These are phyloP conservation scores for Aspergillus oerlinghausenensis DNA, from an alignment of 2,329 filamentous ascomycete species.

Conservation along the genomic window DNA sequence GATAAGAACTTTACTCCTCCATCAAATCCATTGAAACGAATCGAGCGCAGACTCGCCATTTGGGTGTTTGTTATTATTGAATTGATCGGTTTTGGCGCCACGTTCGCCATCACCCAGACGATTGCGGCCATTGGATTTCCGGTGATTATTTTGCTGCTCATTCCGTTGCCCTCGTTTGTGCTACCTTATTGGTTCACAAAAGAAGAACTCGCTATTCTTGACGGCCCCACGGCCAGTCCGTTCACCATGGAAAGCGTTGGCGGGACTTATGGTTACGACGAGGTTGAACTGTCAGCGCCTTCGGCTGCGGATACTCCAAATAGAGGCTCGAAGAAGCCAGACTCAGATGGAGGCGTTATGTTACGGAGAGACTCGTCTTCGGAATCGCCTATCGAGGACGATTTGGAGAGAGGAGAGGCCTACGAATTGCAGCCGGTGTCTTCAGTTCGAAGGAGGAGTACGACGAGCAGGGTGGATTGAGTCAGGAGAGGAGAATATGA, in stretches of 20 bases:
- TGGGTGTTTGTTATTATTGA: constrained; percentile 69
- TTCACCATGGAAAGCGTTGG: constrained; percentile 75
- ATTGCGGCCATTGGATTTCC: constrained; percentile 79
- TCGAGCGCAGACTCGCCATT: constrained; percentile 60
- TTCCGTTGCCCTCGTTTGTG: constrained; percentile 61
- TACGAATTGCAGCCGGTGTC: constrained; percentile 31
- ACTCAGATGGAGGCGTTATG: constrained; percentile 16
- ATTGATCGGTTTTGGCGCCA: constrained; percentile 67
- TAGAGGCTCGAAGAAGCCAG: constrained; percentile 1
- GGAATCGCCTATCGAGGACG: constrained; percentile 33
- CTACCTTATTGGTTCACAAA: constrained; percentile 58
- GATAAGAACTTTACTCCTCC: constrained; percentile 59
- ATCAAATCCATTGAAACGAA: constrained; percentile 55
- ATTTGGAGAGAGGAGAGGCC: constrained; percentile 39
- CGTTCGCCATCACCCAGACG: constrained; percentile 78
- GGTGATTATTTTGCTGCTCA: constrained; percentile 64
- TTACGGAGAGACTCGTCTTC: constrained; percentile 15
- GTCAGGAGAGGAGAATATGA: not conserved
- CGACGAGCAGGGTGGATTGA: constrained; percentile 19
- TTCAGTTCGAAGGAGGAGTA: constrained; percentile 27
- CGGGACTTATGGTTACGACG: constrained; percentile 50
- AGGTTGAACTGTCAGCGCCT: constrained; percentile 1
- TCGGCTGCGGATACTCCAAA: not conserved
- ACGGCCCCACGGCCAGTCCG: constrained; percentile 68
- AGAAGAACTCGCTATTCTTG: constrained; percentile 59